Conservation (phyloP, 148 eudicot species). For the Camellia lanceoleosa region DNA sequence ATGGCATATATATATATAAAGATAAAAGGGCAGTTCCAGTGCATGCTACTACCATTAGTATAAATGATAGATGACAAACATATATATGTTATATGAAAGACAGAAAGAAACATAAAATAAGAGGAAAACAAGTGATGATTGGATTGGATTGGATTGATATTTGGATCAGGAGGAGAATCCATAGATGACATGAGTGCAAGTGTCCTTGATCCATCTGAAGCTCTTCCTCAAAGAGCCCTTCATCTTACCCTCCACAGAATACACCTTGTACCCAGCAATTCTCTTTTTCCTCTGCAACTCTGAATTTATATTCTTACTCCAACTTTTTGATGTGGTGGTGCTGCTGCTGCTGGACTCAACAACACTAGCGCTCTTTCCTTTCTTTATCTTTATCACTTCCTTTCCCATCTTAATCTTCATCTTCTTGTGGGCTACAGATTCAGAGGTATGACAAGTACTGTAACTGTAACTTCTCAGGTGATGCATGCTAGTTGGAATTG, state of each 20-base stretch:
- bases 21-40: neutral
- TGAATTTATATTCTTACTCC: conserved; percentile 35
- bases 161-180: conserved; percentile 9
- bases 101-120: too few species aligned
- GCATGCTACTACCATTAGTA: too few species aligned
- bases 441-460: conserved; percentile 43
- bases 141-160: too few species aligned
- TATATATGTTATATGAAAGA: too few species aligned
- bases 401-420: neutral
- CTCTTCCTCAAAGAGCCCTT: conserved; percentile 45
- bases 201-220: conserved; percentile 42
- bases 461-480: conserved; percentile 82
- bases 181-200: conserved; percentile 34
- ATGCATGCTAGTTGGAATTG: conserved; percentile 48
- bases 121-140: too few species aligned
- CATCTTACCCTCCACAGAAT: conserved; percentile 40
- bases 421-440: neutral
- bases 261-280: conserved; percentile 37
- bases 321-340: conserved; percentile 15
- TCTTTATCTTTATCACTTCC: conserved; percentile 27
- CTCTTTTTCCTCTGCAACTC: conserved; percentile 49
- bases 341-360: neutral
- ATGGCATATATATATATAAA: neutral
- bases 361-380: conserved; percentile 17
- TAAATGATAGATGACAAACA: too few species aligned